Conservation (phyloP, 2,329 filamentous ascomycete species). For the Phaeomoniella chlamydospora region DNA sequence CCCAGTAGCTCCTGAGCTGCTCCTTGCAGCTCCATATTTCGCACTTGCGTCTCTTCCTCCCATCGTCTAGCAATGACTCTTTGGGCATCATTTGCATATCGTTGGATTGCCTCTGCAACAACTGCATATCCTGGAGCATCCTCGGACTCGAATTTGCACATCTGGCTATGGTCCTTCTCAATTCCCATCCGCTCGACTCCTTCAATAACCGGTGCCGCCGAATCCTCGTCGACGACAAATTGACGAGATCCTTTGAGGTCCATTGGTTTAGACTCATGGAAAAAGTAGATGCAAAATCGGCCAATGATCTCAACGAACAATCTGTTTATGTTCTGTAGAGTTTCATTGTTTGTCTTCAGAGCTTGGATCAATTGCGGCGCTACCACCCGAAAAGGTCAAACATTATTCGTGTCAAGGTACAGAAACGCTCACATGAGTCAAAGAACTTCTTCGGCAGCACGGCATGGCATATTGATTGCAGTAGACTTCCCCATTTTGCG, state of each 20-base stretch:
- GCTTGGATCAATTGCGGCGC: constrained; percentile 53
- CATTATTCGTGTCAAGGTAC: background rate
- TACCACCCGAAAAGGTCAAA: background rate
- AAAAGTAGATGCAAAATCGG: constrained; percentile 61
- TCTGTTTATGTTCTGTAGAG: constrained; percentile 57
- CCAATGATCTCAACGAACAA: constrained; percentile 59
- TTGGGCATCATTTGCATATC: constrained; percentile 33
- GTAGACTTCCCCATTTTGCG: constrained; percentile 51
- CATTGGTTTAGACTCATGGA: constrained; percentile 59
- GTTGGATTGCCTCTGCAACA: constrained; percentile 29
- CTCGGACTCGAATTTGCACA: constrained; percentile 56
- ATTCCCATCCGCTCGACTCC: constrained; percentile 63
- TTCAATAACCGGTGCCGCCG: constrained; percentile 53
- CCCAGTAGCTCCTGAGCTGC: constrained; percentile 22
- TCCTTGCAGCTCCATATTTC: constrained; percentile 19
- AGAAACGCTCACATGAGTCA: constrained; percentile 35
- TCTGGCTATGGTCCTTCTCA: constrained; percentile 54
- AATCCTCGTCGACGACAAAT: constrained; percentile 55
- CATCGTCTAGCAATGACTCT: constrained; percentile 41
- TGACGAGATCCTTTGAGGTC: constrained; percentile 49
- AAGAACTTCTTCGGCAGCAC: constrained; percentile 53
- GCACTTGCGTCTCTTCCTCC: constrained; percentile 38
- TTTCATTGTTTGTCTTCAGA: constrained; percentile 61
- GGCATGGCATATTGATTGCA: constrained; percentile 53
- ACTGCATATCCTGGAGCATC: constrained; percentile 51